Conservation (phyloP, 768 basidiomycete species). For the Tremella fuciformis region DNA sequence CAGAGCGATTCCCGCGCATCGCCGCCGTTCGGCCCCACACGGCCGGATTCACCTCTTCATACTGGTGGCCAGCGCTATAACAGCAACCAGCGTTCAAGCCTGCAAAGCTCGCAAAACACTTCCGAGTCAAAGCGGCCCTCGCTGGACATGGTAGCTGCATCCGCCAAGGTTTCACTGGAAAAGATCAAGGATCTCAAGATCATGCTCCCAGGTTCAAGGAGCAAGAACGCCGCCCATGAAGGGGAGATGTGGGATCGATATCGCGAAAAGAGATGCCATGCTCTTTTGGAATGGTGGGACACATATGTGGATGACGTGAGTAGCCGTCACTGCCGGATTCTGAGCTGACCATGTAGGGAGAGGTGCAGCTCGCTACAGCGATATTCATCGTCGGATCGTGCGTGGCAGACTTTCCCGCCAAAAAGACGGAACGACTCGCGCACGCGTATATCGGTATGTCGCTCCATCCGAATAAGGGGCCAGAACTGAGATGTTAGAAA, state of each 20-base stretch:
- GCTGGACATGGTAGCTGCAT: background rate
- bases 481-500: conserved; percentile 21
- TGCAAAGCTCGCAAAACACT: background rate
- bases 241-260: conserved; percentile 19
- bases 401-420: conserved; percentile 23
- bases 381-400: conserved; percentile 25
- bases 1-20: conserved; percentile 8
- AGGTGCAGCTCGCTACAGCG: conserved; percentile 37
- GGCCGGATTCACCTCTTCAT: no score
- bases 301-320: conserved; percentile 41
- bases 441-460: conserved; percentile 44
- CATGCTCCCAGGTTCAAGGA: background rate
- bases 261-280: conserved; percentile 22
- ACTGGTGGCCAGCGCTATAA: no score
- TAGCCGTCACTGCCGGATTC: background rate
- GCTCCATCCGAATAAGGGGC: background rate
- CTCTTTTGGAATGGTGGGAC: conserved; percentile 33
- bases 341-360: conserved; percentile 25
- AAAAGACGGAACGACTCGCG: conserved; percentile 31
- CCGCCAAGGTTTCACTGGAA: background rate
- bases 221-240: conserved; percentile 6
- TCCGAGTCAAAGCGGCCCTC: background rate
- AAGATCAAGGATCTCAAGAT: background rate
- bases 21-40: background rate
- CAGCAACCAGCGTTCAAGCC: background rate